phyloP scores from a whole-genome alignment of 176 grass and related monocot genomes.

The Triticum timopheevii region DNA sequence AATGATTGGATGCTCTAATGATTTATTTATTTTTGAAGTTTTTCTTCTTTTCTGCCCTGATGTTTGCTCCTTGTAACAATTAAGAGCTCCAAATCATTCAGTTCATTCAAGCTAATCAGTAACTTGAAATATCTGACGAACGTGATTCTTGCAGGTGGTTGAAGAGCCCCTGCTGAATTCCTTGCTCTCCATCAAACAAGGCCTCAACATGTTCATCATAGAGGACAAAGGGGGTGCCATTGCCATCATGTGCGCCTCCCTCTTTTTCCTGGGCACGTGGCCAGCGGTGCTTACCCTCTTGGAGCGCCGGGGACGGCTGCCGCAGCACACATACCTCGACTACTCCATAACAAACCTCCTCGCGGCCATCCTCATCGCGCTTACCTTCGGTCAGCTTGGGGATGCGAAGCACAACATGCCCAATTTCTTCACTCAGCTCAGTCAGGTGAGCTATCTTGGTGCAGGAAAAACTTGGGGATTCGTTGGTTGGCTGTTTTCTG shows the following conservation, averaged over 20 bases:
- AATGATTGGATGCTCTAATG: background rate
- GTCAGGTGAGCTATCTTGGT: constrained; percentile 49
- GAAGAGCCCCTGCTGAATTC: constrained; percentile 13
- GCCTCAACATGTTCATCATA: constrained; percentile 55
- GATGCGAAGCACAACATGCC: constrained; percentile 48
- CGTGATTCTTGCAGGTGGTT: constrained; percentile 25
- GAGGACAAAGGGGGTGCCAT: constrained; percentile 80
- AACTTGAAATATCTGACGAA: background rate
- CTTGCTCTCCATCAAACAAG: background rate
- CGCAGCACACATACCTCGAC: constrained; percentile 81
- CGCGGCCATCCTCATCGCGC: constrained; percentile 55
- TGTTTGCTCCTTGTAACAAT: background rate
- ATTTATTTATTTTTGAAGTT: too few species aligned
- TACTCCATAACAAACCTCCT: constrained; percentile 75
- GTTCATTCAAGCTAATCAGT: background rate
- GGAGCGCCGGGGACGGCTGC: constrained; percentile 63
- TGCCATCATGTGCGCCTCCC: constrained; percentile 70
- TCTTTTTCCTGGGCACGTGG: constrained; percentile 73
- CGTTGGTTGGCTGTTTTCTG: background rate
- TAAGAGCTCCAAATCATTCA: background rate
- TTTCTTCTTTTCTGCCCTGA: background rate
- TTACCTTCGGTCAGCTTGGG: constrained; percentile 70
- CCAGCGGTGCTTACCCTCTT: constrained; percentile 66
- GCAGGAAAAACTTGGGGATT: background rate
- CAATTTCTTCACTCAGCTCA: constrained; percentile 69